Evolutionary conservation across 257 asterid genomes (phyloP).

Genomic region (Salvia rosmarinus): DNA sequence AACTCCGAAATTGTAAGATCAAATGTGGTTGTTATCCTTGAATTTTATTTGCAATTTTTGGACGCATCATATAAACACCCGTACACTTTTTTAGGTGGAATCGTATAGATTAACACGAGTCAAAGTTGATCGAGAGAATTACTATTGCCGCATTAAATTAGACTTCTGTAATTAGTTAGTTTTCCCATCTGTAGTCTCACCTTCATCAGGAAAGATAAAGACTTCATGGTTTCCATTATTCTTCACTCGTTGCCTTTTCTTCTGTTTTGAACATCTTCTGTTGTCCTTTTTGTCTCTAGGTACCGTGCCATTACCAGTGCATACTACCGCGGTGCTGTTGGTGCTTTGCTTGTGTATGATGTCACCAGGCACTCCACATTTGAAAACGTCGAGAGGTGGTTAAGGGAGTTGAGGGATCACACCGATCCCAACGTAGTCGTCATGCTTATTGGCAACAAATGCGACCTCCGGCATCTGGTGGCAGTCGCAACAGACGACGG

Average conservation of each 20-base stretch:
- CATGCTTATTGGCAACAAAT: constrained; percentile 85
- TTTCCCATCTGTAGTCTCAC: neutral
- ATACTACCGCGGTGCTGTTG: constrained; percentile 88
- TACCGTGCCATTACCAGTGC: constrained; percentile 92
- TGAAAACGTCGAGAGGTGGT: constrained; percentile 76
- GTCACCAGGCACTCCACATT: constrained; percentile 83
- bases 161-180: neutral
- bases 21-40: neutral
- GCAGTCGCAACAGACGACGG: constrained; percentile 79
- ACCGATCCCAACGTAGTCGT: constrained; percentile 82
- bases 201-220: neutral
- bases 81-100: neutral
- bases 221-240: neutral
- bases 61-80: neutral
- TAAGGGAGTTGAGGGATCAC: constrained; percentile 74
- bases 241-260: neutral
- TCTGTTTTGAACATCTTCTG: constrained; percentile 13
- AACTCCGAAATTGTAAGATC: neutral
- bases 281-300: constrained; percentile 41
- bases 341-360: constrained; percentile 82
- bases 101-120: constrained; percentile 6
- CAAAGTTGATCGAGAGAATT: neutral
- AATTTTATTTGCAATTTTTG: neutral
- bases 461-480: constrained; percentile 84
- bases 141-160: neutral